Percentiles rank a stretch among this genome's conserved stretches.
These are phyloP conservation scores for Alternaria sp. DNA, from an alignment of 2,329 filamentous ascomycete genomes.

Conservation along the genomic window DNA sequence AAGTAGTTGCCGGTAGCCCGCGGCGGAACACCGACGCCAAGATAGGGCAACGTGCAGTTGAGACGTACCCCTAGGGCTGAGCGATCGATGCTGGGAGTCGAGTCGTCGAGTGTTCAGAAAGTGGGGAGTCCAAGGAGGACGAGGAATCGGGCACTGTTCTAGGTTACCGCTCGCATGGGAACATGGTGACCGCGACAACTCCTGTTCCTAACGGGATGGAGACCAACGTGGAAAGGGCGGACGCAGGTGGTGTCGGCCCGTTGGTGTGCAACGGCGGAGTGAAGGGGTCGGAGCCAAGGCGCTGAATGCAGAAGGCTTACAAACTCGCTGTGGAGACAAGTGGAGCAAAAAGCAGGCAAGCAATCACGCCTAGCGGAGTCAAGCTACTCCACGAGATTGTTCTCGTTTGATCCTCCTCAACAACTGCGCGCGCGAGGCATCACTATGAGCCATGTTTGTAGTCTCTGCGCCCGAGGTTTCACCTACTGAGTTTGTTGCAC, in stretches of 20 bases:
- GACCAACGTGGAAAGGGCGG: not conserved
- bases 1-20: not conserved
- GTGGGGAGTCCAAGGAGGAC: not conserved
- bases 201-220: not conserved
- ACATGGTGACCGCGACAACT: not conserved
- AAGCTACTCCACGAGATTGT: conserved; percentile 1
- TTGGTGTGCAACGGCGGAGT: not conserved
- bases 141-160: not conserved
- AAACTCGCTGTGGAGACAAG: not conserved
- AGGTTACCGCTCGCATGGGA: not conserved
- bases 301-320: not conserved
- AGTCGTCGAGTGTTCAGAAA: too few relatives aligned
- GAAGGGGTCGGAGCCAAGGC: conserved; percentile 1
- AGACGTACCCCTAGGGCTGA: not conserved
- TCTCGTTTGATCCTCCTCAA: not conserved
- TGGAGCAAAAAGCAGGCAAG: conserved; percentile 4
- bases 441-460: not conserved
- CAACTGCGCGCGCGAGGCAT: not conserved
- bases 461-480: not conserved
- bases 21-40: not conserved
- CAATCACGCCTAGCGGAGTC: conserved; percentile 2
- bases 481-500: not conserved
- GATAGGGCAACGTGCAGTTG: not conserved
- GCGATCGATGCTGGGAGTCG: not conserved
- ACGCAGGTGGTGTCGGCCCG: conserved; percentile 1